Base-by-base conservation (phyloP, 2,329 filamentous ascomycete species). In the Pyrenophora teres region DNA sequence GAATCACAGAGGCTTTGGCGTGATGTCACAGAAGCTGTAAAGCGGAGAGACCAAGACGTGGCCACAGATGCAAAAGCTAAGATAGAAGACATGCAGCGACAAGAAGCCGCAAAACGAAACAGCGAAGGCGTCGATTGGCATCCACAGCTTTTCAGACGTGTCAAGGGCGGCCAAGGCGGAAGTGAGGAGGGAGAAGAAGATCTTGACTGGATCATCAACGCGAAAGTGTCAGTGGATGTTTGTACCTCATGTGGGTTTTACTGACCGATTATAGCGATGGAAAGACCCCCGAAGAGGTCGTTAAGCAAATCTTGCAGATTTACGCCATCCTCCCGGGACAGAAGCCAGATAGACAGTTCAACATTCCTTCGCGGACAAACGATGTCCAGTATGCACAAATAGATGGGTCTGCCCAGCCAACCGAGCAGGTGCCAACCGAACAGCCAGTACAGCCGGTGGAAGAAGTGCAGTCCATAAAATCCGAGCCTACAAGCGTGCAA, bases 41-140 rank as follows among this genome's bases (percentile, higher is more conserved):
- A 87, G 68, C 86, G 88, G 41, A 85, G 87, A 52, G 92, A 99
- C 64, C 94, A 99, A 67, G 89, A 90, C 62, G 76, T 88, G 7
- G 94, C 94, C 3, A 99, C 94, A 0, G 89, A 94, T 57, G 93
- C 97, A 69, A 99, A 99, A 78, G 92, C 90, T n/a, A 89, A 88
- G 71, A 90, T 99, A 52, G 94, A 99, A 72, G 93, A 97, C 65
- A 86, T 84, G 68, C 94, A 99, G 74, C 84, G 94, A 67, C 87
- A 92, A 57, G 93, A 97, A 69, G 92, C 94, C 2, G 88, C 92
- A 15, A 85, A 85, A 67, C 83, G 94, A 64, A 83, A 83, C 27
- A 87, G 92, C 40, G 86, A 92, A 9, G 88, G 88, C 10, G 78
- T 92, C 6, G 90, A 96, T 58, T 99, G 94, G 94, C 84, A 86